Conservation (phyloP, 1,284 basidiomycete species). For the Rhodotorula sp. region DNA sequence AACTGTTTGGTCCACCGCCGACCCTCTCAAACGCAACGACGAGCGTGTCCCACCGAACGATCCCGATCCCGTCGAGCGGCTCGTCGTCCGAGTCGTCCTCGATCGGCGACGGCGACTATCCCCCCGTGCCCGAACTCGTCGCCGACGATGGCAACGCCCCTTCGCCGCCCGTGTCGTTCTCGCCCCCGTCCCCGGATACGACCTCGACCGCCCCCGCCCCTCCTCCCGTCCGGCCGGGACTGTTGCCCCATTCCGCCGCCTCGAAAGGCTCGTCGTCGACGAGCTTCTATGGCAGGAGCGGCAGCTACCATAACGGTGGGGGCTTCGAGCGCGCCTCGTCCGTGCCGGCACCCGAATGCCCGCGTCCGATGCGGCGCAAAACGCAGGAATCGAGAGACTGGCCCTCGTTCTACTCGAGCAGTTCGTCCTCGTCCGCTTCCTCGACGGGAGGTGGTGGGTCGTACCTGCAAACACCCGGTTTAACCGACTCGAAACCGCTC, state of each 20-base stretch:
- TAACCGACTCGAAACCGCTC: neutral
- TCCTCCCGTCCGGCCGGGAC: neutral
- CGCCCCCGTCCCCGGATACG: neutral
- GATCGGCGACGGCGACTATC: constrained; percentile 1
- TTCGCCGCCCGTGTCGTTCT: neutral
- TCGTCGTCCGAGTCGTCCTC: constrained; percentile 7
- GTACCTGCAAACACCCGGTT: neutral
- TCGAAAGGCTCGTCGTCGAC: too few relatives aligned
- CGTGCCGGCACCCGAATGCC: constrained; percentile 19
- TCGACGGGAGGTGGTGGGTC: constrained; percentile 7
- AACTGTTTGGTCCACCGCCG: constrained; percentile 19
- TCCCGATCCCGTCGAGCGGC: constrained; percentile 8
- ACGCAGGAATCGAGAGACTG: constrained; percentile 30
- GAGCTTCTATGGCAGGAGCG: neutral
- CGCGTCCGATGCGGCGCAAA: constrained; percentile 23
- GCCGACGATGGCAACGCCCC: constrained; percentile 19
- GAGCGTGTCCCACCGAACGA: neutral
- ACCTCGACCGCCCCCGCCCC: neutral
- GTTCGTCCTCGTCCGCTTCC: constrained; percentile 6
- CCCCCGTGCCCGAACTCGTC: constrained; percentile 25
- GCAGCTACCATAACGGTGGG: neutral
- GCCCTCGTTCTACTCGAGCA: constrained; percentile 29
- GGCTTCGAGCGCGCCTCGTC: constrained; percentile 14
- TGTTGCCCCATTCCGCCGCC: neutral
- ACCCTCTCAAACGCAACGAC: neutral